Evolutionary conservation across 257 asterid species (phyloP).

Genomic region (Lycium barbarum): DNA sequence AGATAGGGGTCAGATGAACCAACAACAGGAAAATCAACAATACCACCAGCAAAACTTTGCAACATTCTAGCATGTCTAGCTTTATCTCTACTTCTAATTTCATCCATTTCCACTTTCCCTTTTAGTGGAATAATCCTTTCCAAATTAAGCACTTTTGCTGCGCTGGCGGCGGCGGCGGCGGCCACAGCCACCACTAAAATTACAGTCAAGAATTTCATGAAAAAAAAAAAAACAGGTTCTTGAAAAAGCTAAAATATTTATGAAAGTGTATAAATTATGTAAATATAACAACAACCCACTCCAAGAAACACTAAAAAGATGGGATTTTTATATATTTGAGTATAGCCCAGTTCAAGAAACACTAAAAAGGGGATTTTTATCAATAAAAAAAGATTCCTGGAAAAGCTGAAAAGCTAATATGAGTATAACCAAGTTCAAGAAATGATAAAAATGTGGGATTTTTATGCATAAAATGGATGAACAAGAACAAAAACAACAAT

Average conservation of each 20-base stretch:
- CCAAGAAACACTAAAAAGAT: neutral
- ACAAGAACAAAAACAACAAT: neutral
- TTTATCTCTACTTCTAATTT: conserved; percentile 72
- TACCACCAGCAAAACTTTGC: conserved; percentile 73
- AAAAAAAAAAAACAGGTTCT: neutral
- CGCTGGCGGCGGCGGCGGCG: conserved; percentile 32
- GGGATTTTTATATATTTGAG: neutral
- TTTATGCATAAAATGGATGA: neutral
- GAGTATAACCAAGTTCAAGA: neutral
- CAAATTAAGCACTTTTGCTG: conserved; percentile 52
- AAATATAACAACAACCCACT: neutral
- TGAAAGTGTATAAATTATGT: neutral
- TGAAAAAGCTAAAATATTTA: neutral
- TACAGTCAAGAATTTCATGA: conserved; percentile 40
- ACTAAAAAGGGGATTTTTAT: neutral
- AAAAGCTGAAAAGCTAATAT: too few relatives aligned
- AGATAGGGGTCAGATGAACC: conserved; percentile 84
- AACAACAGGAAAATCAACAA: conserved; percentile 70
- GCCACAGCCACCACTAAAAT: conserved; percentile 38
- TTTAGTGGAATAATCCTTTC: conserved; percentile 69
- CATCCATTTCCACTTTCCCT: conserved; percentile 61
- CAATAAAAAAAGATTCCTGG: too few relatives aligned
- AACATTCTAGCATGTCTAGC: conserved; percentile 77
- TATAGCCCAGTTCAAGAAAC: conserved; percentile 10
- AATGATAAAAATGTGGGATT: neutral